phyloP scores from a whole-genome alignment of 305 asterid species.

The Ajuga reptans region DNA sequence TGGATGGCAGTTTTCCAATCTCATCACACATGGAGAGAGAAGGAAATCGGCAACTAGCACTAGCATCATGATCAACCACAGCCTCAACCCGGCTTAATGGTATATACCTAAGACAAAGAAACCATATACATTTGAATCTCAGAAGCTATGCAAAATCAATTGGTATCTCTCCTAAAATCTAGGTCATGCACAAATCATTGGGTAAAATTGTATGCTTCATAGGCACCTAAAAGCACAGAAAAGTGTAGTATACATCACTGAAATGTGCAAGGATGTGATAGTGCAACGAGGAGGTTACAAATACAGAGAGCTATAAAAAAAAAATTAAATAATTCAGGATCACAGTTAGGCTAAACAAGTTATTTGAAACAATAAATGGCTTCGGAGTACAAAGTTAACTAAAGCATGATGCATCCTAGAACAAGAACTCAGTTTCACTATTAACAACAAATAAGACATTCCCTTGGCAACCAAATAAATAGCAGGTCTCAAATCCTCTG shows the following conservation, averaged over 20 bases:
- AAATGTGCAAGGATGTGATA: not conserved
- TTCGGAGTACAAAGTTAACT: not conserved
- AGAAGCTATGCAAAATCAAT: not conserved
- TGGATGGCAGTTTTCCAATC: slow-evolving; percentile 43
- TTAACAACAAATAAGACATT: not conserved
- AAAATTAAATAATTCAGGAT: not conserved
- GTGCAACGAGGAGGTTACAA: not conserved
- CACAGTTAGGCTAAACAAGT: not conserved
- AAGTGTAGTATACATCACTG: not conserved
- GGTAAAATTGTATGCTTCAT: not conserved
- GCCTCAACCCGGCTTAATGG: slow-evolving; percentile 64
- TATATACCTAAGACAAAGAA: slow-evolving; percentile 51
- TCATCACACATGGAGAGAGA: slow-evolving; percentile 54
- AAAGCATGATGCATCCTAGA: not conserved
- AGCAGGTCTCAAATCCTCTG: too few relatives aligned
- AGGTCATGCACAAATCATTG: not conserved
- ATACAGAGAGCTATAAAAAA: not conserved
- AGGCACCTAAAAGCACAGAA: not conserved
- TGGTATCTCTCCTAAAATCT: not conserved
- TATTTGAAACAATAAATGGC: not conserved
- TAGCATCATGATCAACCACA: slow-evolving; percentile 31
- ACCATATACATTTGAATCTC: slow-evolving; percentile 7
- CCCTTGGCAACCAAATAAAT: too few relatives aligned
- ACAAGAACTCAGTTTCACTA: not conserved
- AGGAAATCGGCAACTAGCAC: slow-evolving; percentile 52